Evolutionary conservation across 495 filamentous ascomycete species (phyloP), one percentile per base, ranked within the genome.

Genomic region (Penicillium turbatum): DNA sequence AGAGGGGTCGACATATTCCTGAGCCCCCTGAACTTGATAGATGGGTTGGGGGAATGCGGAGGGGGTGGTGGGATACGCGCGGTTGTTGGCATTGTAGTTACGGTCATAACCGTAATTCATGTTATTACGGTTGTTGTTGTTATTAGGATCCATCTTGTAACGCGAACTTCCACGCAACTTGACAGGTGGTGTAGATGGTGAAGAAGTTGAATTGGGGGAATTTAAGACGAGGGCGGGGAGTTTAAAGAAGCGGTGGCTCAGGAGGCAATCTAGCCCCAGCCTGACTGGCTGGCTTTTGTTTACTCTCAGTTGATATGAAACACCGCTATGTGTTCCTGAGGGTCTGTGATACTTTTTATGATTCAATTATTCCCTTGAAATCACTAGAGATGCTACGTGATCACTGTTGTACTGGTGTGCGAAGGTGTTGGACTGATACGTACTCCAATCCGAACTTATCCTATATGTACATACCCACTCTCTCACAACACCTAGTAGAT

Each of bases 31-130:
- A 69, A 82, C 84, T 48, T 81, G 80, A 66, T 84, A 88, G 64
- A 95, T 85, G 27, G 91, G 90, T 71, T 97, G 91, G 10, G 92
- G 92, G 62, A 97, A 97, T 44, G 92, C 93, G 55, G 91, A 96
- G 49, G 93, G 92, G 15, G 93, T 98, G 41, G 93, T 96, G 64
- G 93, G 95, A 81, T 92, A 98, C 53, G 87, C 84, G 71, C 89
- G 88, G 69, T 84, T 87, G 70, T 82, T 82, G 51, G 81, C 76
- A 38, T 84, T 81, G 62, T 84, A 82, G 60, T 81, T 80, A 60
- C 85, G 83, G 64, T 84, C 84, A 60, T 75, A 78, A 47, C 70
- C 72, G 65, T 90, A 87, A 70, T 90, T 91, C 56, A 90, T 76
- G 63, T 85, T 83, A 51, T 88, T 77, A 49, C 85, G 85, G 43